Base-by-base conservation (phyloP, 2,329 filamentous ascomycete genomes). In the Penicillium vulpinum region DNA sequence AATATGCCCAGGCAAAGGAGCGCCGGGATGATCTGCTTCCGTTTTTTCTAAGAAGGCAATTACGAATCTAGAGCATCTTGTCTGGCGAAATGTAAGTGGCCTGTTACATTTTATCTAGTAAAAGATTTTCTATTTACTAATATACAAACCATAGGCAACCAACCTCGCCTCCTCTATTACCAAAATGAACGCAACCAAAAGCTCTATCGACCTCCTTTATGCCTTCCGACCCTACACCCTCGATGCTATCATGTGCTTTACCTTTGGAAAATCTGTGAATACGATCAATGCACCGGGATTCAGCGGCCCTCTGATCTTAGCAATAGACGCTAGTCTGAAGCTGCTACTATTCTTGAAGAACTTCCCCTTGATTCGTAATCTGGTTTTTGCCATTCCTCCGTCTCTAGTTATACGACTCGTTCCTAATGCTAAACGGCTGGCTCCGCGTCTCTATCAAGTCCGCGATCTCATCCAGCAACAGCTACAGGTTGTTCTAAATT, bases 161-260 rank as follows among this genome's bases (percentile, higher is more conserved):
- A 33, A n/a, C 8, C 46, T 49, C 11, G 46, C 24, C 18, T 11
- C 31, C 7, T 39, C 46, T 5, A 49, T 49, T 13, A 13, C 46
- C 11, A 39, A n/a, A 16, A 21, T n/a, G 1, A 49, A 49, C 39
- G 46, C 46, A 10, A 15, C 46, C 10, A 29, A 49, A 21, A 16
- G 11, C 2, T 49, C 46, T 3, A 8, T 39, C 13, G 33, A 49
- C 11, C n/a, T 49, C 5, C 33, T 49, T 5, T 49, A 49, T 9
- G 46, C 46, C 4, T 49, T 39, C 8, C 33, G 55, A n/a, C 54
- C 55, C 21, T 57, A 47, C 18, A 57, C 55, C 6, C 55, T 57
- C 18, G 55, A 57, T 9, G 54, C 55, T 4, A 57, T 57, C 3
- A 57, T 57, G 55, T 57, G 55, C 31, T 54, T 57, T 51, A 57